Evolutionary conservation across 2,329 filamentous ascomycete genomes (phyloP).

Genomic region (Hypoxylon sp.): DNA sequence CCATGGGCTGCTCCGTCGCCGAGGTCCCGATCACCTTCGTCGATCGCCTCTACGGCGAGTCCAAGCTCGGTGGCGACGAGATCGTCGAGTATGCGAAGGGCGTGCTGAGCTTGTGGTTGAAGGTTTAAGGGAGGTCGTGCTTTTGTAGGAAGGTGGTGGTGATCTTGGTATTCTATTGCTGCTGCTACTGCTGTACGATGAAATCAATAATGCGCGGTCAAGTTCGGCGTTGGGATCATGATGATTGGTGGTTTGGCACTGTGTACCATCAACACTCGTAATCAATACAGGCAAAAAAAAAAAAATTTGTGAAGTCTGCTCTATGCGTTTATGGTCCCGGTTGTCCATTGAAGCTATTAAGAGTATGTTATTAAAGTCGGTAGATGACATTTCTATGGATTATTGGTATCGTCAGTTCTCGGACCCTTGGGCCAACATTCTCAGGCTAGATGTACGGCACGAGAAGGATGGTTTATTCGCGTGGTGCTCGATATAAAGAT

Average conservation of each 20-base stretch:
- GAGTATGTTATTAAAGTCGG: too few relatives aligned
- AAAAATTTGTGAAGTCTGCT: conserved; percentile 15
- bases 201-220: conserved; percentile 15
- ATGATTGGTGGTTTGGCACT: conserved; percentile 38
- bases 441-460: too few relatives aligned
- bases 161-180: too few relatives aligned
- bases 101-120: conserved; percentile 78
- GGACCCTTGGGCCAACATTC: too few relatives aligned
- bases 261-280: conserved; percentile 37
- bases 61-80: conserved; percentile 92
- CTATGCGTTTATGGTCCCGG: too few relatives aligned
- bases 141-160: too few relatives aligned
- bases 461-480: too few relatives aligned
- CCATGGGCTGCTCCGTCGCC: conserved; percentile 90
- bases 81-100: conserved; percentile 97
- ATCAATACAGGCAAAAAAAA: conserved; percentile 31
- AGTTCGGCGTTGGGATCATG: conserved; percentile 41
- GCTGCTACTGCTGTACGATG: conserved; percentile 21
- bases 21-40: conserved; percentile 98
- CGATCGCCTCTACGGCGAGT: conserved; percentile 93
- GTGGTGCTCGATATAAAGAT: too few relatives aligned
- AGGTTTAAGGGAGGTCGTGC: conserved; percentile 61
- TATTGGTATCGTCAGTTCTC: too few relatives aligned
- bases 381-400: too few relatives aligned
- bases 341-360: too few relatives aligned